These are phyloP conservation scores for Trifolium repens DNA, from an alignment of 306 rosid species.

Conservation along the genomic window DNA sequence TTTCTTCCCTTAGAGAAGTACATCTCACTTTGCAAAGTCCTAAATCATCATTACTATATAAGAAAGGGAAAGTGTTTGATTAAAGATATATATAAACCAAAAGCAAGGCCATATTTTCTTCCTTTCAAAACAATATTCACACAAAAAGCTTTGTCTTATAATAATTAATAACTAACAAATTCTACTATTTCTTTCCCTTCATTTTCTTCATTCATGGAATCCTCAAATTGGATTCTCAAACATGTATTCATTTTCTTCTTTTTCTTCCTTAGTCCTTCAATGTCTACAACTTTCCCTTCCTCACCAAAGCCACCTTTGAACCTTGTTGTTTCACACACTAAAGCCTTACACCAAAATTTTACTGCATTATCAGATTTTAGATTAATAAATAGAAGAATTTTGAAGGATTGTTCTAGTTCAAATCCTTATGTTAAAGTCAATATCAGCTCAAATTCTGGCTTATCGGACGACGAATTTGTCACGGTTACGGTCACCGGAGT, in stretches of 20 bases:
- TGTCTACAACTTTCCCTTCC: neutral
- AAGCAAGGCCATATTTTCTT: neutral
- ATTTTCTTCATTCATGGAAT: neutral
- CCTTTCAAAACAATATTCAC: neutral
- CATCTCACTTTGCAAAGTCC: neutral
- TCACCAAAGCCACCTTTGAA: neutral
- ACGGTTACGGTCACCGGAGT: slow-evolving; percentile 65
- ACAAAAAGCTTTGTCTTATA: neutral
- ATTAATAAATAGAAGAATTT: slow-evolving; percentile 56
- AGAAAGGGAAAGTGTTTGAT: neutral
- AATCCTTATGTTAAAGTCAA: slow-evolving; percentile 46
- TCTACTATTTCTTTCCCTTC: neutral
- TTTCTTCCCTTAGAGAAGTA: neutral
- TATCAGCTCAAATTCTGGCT: slow-evolving; percentile 38
- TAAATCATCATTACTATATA: too few species aligned
- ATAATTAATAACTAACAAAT: neutral
- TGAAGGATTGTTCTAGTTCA: slow-evolving; percentile 46
- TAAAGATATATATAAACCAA: neutral
- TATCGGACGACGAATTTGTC: slow-evolving; percentile 60
- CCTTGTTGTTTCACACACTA: neutral
- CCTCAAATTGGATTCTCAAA: neutral
- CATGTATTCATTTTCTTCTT: neutral
- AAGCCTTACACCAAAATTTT: slow-evolving; percentile 52
- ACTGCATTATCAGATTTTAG: slow-evolving; percentile 77
- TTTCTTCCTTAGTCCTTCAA: neutral